Evolutionary conservation across 73 alveolate species (phyloP), one percentile per base, ranked within the genome.

Genomic region (Symbiodinium natans): DNA sequence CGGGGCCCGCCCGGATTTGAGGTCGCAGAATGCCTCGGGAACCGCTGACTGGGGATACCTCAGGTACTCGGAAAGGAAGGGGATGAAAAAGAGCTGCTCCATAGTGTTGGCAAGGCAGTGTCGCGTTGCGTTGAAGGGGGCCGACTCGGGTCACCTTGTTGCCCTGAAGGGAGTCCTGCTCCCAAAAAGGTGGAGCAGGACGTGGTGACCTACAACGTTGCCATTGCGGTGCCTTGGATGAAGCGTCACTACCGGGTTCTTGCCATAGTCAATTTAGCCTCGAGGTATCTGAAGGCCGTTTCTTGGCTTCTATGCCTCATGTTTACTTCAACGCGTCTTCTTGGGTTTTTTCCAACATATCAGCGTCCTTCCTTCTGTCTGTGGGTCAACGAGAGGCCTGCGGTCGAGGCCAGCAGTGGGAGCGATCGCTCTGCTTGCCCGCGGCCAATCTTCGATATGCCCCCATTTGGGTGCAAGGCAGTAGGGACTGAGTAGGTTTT

Each of bases 161-260:
- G n/a, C n/a, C n/a, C n/a, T n/a, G n/a, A n/a, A n/a, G n/a, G n/a
- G n/a, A n/a, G n/a, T n/a, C n/a, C n/a, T n/a, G n/a, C n/a, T n/a
- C n/a, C n/a, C n/a, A n/a, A n/a, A n/a, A 46, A 88, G 95, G 95
- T 88, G 42, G 95, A 88, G 95, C 95, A 88, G 39, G 95, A 88
- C 33, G 95, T 88, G 48, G 95, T 88, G 73, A 88, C 95, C 34
- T 88, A 59, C 86, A 88, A 88, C 33, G 95, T 88, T 46, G 95
- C 95, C 86, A 40, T 88, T 29, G 95, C 95, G 19, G 95, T 41
- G 29, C 52, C 52, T 25, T n/a, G n/a, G n/a, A n/a, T n/a, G n/a
- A n/a, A n/a, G n/a, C n/a, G n/a, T n/a, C n/a, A n/a, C n/a, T n/a
- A n/a, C n/a, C 6, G 6, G 59, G 59, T 46, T 46, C 59, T 46